Evolutionary conservation across 805 yeast species (phyloP), one percentile per base, ranked within the genome.

Genomic region (Wickerhamiella alocasiicola): DNA sequence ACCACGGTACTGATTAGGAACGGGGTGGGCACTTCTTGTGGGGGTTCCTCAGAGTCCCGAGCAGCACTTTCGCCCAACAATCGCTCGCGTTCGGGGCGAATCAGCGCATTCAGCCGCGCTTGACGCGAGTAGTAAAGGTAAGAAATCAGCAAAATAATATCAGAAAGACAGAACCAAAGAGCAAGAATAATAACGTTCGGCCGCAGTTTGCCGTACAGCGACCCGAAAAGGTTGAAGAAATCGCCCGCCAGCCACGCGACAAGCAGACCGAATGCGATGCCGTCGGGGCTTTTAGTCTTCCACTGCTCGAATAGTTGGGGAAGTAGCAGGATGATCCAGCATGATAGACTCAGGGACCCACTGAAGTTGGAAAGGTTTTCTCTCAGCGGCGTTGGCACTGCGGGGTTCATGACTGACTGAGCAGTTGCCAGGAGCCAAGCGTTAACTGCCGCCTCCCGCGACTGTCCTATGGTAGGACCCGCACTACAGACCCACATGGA

Each of bases 231-330:
- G 54, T 81, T 81, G 48, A 76, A 66, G 6, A 80, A 39, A 52
- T 81, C 93, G 3, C 91, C 91, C 13, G 75, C 49, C 29, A 78
- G 67, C 91, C 91, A 81, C 39, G 76, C 69, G 9, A 70, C 49
- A 19, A 81, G 67, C 51, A 81, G 80, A 5, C 76, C 70, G 24
- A 78, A 67, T 28, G 88, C 73, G 18, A 81, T 74, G 5, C 93
- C 93, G 25, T 79, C 87, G 3, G 84, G 81, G 13, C 66, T 55
- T 53, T 81, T 75, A 41, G 75, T 60, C 41, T 81, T 61, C 85
- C 85, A 81, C 60, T 81, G 88, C 55, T 81, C 93, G 19, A 81
- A 68, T 35, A 81, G 66, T 55, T 81, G 93, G 0, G 93, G 91
- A 49, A 81, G 61, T 44, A 81, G 66, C 30, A 81, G 60, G 11